These are phyloP conservation scores for Chiua virens DNA, from an alignment of 768 basidiomycete species.

Conservation along the genomic window DNA sequence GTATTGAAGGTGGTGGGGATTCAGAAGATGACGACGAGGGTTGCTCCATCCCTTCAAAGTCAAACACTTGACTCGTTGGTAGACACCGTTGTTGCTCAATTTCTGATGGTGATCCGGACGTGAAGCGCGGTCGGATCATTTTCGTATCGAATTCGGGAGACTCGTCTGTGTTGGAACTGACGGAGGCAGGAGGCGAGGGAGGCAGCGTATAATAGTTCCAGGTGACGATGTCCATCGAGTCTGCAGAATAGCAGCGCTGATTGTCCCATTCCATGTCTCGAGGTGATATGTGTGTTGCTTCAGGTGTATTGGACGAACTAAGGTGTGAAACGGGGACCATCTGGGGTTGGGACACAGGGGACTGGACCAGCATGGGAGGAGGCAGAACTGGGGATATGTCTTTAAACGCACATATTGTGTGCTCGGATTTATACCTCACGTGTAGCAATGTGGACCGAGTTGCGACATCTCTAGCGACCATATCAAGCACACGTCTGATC, in stretches of 20 bases:
- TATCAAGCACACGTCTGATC: slow-evolving; percentile 34
- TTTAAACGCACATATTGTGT: slow-evolving; percentile 17
- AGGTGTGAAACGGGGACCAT: slow-evolving; percentile 55
- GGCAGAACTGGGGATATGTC: slow-evolving; percentile 19
- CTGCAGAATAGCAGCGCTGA: slow-evolving; percentile 36
- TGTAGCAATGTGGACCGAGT: slow-evolving; percentile 27
- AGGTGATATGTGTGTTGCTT: slow-evolving; percentile 55
- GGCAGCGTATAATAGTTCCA: slow-evolving; percentile 51
- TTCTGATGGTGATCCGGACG: slow-evolving; percentile 44
- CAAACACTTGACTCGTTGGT: slow-evolving; percentile 73
- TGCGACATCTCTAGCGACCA: slow-evolving; percentile 30
- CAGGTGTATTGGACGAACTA: slow-evolving; percentile 52
- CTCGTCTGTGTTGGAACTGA: slow-evolving; percentile 42
- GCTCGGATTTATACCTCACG: slow-evolving; percentile 33
- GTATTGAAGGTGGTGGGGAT: slow-evolving; percentile 30
- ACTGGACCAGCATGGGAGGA: slow-evolving; percentile 11
- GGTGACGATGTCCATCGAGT: slow-evolving; percentile 39
- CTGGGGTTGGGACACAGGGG: slow-evolving; percentile 24
- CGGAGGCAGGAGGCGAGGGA: slow-evolving; percentile 49
- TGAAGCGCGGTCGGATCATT: slow-evolving; percentile 53
- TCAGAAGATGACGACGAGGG: slow-evolving; percentile 36
- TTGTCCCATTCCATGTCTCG: slow-evolving; percentile 51
- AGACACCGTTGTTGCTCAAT: slow-evolving; percentile 55
- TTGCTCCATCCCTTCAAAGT: slow-evolving; percentile 38
- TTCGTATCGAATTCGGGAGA: slow-evolving; percentile 46